These are phyloP conservation scores for Clausena lansium DNA, from an alignment of 345 rosid genomes.

Conservation along the genomic window DNA sequence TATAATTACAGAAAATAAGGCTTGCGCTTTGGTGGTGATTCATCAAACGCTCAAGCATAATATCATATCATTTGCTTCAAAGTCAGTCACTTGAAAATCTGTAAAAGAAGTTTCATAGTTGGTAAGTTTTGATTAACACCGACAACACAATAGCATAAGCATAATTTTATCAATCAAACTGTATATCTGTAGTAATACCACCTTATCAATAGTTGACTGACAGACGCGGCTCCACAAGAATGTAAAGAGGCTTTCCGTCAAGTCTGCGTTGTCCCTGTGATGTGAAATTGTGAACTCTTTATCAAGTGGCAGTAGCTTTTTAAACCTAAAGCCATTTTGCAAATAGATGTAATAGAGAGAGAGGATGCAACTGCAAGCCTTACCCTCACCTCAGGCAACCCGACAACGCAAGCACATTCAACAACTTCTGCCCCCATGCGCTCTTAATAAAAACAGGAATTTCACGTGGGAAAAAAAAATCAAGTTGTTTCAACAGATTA, in stretches of 20 bases:
- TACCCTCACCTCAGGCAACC: slow-evolving; percentile 76
- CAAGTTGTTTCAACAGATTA: background rate
- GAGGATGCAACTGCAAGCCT: background rate
- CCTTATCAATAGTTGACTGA: slow-evolving; percentile 35
- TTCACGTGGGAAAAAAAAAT: background rate
- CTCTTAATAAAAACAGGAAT: slow-evolving; percentile 34
- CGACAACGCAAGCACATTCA: slow-evolving; percentile 90
- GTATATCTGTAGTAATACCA: slow-evolving; percentile 1
- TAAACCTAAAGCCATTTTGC: background rate
- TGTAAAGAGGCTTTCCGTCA: slow-evolving; percentile 67
- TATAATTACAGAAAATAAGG: slow-evolving; percentile 15
- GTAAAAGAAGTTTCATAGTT: background rate
- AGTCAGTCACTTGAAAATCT: background rate
- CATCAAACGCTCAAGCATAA: slow-evolving; percentile 23
- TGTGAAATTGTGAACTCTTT: background rate
- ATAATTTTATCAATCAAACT: too few species aligned
- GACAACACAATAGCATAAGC: too few species aligned
- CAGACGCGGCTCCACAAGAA: slow-evolving; percentile 78
- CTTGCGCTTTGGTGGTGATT: background rate
- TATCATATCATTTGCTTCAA: slow-evolving; percentile 24
- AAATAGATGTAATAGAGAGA: background rate
- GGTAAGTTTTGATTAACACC: background rate
- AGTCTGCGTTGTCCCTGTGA: slow-evolving; percentile 68
- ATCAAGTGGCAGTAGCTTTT: background rate
- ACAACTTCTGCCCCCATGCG: slow-evolving; percentile 82